These are phyloP conservation scores for Colletotrichum trifolii DNA, from an alignment of 2,329 filamentous ascomycete genomes.

Conservation along the genomic window DNA sequence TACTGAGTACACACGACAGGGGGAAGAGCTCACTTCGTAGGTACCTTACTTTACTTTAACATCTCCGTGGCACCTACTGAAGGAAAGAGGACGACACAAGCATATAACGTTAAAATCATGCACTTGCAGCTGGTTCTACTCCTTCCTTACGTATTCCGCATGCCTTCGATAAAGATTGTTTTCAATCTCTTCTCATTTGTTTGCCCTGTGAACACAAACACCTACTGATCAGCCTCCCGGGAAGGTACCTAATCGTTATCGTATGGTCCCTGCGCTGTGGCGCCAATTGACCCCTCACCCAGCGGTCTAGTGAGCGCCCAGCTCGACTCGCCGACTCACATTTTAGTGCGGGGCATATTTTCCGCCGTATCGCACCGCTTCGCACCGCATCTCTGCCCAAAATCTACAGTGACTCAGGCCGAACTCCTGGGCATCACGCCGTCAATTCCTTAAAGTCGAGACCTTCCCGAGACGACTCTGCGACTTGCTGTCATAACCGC, in stretches of 20 bases:
- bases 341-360: conserved; percentile 38
- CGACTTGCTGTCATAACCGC: conserved; percentile 26
- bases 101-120: no score
- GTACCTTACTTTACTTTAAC: no score
- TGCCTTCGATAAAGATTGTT: no score
- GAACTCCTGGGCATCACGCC: conserved; percentile 27
- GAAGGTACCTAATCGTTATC: no score
- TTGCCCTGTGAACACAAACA: no score
- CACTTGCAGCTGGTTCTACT: no score
- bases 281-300: conserved; percentile 36
- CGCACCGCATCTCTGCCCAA: conserved; percentile 28
- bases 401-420: conserved; percentile 36
- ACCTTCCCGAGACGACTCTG: conserved; percentile 24
- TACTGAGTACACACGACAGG: no score
- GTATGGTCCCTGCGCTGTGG: neutral
- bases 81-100: no score
- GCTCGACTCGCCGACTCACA: conserved; percentile 32
- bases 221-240: conserved; percentile 1
- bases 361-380: conserved; percentile 31
- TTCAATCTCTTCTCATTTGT: no score
- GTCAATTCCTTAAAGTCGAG: conserved; percentile 24
- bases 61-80: no score
- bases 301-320: neutral
- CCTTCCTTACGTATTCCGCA: no score
- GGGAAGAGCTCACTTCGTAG: no score